Base-by-base conservation (phyloP, 169 alveolate genomes). In the Plasmodium falciparum region DNA sequence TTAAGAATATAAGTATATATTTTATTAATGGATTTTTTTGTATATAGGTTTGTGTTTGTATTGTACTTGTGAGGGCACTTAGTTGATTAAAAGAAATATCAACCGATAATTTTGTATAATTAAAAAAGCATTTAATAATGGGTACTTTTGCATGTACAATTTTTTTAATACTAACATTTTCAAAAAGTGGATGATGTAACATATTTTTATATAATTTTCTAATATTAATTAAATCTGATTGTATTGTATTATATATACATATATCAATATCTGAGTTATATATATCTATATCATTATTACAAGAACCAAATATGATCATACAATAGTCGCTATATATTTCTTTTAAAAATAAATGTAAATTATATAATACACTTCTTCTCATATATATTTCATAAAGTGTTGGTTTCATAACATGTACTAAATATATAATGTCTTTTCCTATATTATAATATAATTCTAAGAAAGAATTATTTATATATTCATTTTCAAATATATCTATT, bases 121-220 rank as follows among this genome's bases (percentile, higher is more conserved):
- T 66, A 17, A 78, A 78, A 20, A 65, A 63, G n/a, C 89, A 78
- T 78, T 78, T 78, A 43, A 78, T 26, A 20, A 78, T 78, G 7
- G 76, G 78, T 5, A 78, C 89, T 13, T 52, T 45, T 2, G 76
- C 89, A 8, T 33, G 9, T 22, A 63, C 7, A 17, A 66, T 66
- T 54, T 12, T 47, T 22, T 66, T 65, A 0, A 66, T 78, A 13
- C 0, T 9, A 1, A 69, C 76, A 39, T 67, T 65, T 50, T 43
- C 9, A 78, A 78, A 78, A 49, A 66, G 52, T 7, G 24, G 22
- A 15, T 52, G 52, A 1, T 43, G 26, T 49, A 33, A 47, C 78
- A 78, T 66, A 26, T 78, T 26, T 3, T 29, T 54, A 8, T 63
- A 78, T 66, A 78, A 66, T 13, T 47, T 22, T 3, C 6, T 1